These are phyloP conservation scores for Colletotrichum godetiae DNA, from an alignment of 2,329 filamentous ascomycete genomes.

Conservation along the genomic window DNA sequence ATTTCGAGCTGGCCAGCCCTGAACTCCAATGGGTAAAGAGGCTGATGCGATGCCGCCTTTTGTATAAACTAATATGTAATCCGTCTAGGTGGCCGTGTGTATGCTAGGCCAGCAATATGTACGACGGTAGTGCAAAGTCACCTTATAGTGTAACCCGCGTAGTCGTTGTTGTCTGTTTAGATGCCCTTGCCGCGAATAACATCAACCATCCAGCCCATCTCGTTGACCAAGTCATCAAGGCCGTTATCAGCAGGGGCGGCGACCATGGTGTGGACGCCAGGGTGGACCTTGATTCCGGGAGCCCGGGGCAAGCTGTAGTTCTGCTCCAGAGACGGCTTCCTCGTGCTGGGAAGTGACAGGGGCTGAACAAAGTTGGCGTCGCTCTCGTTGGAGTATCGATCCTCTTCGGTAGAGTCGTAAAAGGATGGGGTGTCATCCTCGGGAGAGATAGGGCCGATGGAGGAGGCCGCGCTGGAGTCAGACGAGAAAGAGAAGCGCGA, in stretches of 20 bases:
- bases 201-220: constrained; percentile 65
- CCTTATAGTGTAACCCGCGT: neutral
- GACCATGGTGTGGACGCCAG: constrained; percentile 40
- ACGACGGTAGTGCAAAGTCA: neutral
- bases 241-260: constrained; percentile 49
- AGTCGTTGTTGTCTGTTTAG: constrained; percentile 6
- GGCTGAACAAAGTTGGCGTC: constrained; percentile 46
- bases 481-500: constrained; percentile 47
- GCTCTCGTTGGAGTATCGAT: constrained; percentile 48
- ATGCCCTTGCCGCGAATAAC: constrained; percentile 52
- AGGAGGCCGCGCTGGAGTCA: constrained; percentile 46
- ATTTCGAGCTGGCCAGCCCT: neutral
- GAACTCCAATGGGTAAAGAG: neutral
- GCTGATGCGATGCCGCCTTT: constrained; percentile 4
- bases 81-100: constrained; percentile 9
- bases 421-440: constrained; percentile 58
- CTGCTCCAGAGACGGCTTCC: constrained; percentile 39
- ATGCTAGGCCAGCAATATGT: neutral
- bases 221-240: constrained; percentile 54
- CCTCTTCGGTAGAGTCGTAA: constrained; percentile 59
- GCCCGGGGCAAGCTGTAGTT: constrained; percentile 60
- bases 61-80: neutral
- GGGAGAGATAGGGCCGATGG: constrained; percentile 50
- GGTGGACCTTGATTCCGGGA: constrained; percentile 39
- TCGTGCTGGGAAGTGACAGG: constrained; percentile 29